A percentile compares a stretch with the other conserved stretches of the same genome.
phyloP scores from a whole-genome alignment of 805 yeast genomes.

The Osmozyma mogii region DNA sequence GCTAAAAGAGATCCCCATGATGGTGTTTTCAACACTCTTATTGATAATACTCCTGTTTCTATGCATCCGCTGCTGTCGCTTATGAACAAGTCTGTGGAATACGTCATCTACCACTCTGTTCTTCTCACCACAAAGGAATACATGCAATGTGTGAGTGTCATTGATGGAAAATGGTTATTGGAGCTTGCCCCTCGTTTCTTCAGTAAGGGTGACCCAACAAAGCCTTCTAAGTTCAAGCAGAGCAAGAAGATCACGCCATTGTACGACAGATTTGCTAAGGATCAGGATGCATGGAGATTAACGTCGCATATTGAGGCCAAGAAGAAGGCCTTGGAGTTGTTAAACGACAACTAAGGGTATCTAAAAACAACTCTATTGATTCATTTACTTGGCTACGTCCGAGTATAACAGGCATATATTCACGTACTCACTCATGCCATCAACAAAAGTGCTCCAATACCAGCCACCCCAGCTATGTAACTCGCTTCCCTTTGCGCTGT shows the following conservation, averaged over 20 bases:
- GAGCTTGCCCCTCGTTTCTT: conserved; percentile 69
- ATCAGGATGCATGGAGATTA: conserved; percentile 71
- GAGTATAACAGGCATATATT: no score
- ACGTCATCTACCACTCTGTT: conserved; percentile 74
- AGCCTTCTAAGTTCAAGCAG: conserved; percentile 43
- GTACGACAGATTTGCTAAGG: conserved; percentile 48
- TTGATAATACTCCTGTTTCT: conserved; percentile 65
- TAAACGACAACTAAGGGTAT: no score
- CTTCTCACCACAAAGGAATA: conserved; percentile 81
- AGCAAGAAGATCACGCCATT: conserved; percentile 68
- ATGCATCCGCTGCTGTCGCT: conserved; percentile 85
- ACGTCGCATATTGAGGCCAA: conserved; percentile 34
- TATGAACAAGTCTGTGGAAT: conserved; percentile 57
- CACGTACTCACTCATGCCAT: no score
- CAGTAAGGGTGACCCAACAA: conserved; percentile 47
- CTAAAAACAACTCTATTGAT: no score
- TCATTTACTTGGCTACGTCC: no score
- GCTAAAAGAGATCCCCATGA: conserved; percentile 56
- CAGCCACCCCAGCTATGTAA: no score
- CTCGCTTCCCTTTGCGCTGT: no score
- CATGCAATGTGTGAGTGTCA: conserved; percentile 81
- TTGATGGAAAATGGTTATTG: conserved; percentile 75
- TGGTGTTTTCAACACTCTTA: conserved; percentile 47
- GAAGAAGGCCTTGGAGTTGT: conserved; percentile 17
- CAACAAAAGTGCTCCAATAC: no score